These are phyloP conservation scores for Tympanopsis confertula DNA, from an alignment of 2,329 filamentous ascomycete genomes.

Conservation along the genomic window DNA sequence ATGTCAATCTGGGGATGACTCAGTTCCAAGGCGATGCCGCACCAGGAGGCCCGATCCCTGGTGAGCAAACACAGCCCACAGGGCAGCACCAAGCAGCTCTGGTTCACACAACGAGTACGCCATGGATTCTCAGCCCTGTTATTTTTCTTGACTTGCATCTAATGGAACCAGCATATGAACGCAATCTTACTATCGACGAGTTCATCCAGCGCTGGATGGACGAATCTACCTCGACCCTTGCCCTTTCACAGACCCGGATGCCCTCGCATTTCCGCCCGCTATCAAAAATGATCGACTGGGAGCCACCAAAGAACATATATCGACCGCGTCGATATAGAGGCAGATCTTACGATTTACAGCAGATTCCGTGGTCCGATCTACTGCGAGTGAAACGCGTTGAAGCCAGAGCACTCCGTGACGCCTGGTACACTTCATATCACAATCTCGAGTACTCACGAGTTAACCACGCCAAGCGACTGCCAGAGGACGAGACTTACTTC, in stretches of 20 bases:
- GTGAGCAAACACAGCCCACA: too few relatives aligned
- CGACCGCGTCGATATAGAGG: slow-evolving; percentile 14
- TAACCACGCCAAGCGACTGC: slow-evolving; percentile 13
- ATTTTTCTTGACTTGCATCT: background rate
- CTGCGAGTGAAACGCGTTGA: slow-evolving; percentile 20
- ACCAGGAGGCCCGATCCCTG: too few relatives aligned
- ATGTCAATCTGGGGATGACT: background rate
- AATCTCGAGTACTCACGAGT: background rate
- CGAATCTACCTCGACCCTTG: background rate
- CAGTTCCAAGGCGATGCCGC: background rate
- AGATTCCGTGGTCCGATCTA: slow-evolving; percentile 24
- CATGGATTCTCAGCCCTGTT: background rate
- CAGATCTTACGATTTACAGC: slow-evolving; percentile 23
- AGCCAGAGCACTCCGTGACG: slow-evolving; percentile 21
- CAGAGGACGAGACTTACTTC: slow-evolving; percentile 30
- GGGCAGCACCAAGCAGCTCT: background rate
- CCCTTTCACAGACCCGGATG: slow-evolving; percentile 17
- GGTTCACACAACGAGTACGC: background rate
- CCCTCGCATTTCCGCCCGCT: too few relatives aligned
- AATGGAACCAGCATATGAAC: slow-evolving; percentile 20
- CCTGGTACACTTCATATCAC: slow-evolving; percentile 16
- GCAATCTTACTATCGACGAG: slow-evolving; percentile 25
- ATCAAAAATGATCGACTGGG: background rate
- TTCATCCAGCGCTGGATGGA: slow-evolving; percentile 25
- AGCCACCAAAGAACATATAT: slow-evolving; percentile 15